Conservation (phyloP, 805 yeast species). For the Wickerhamomyces subpelliculosus region DNA sequence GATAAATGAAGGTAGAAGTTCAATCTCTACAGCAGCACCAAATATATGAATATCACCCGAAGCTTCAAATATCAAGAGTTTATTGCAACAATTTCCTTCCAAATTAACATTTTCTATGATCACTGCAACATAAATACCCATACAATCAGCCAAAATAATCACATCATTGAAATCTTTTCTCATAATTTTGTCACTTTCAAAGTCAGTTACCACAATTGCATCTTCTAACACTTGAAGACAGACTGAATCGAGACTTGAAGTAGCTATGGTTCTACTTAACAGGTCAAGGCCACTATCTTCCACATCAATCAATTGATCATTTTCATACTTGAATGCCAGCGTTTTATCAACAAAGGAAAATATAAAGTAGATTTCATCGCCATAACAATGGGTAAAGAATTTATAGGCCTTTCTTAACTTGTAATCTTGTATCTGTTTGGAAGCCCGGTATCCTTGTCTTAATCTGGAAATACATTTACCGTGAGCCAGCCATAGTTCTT, state of each 20-base stretch:
- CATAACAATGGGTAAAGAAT: slow-evolving; percentile 10
- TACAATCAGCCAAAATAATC: slow-evolving; percentile 13
- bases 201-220: slow-evolving; percentile 14
- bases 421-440: slow-evolving; percentile 11
- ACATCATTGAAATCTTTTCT: slow-evolving; percentile 5
- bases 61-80: slow-evolving; percentile 4
- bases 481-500: slow-evolving; percentile 33
- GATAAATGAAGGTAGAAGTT: slow-evolving; percentile 9
- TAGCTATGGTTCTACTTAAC: slow-evolving; percentile 8
- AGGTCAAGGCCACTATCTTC: slow-evolving; percentile 15
- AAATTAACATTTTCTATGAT: slow-evolving; percentile 4
- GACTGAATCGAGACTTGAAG: slow-evolving; percentile 8
- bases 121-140: slow-evolving; percentile 7
- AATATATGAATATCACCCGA: slow-evolving; percentile 6
- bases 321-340: slow-evolving; percentile 26
- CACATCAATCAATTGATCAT: slow-evolving; percentile 21
- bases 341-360: slow-evolving; percentile 35
- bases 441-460: slow-evolving; percentile 12
- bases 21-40: slow-evolving; percentile 1
- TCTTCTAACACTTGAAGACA: slow-evolving; percentile 20
- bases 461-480: slow-evolving; percentile 14
- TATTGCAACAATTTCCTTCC: not conserved
- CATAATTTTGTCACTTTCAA: slow-evolving; percentile 6
- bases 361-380: slow-evolving; percentile 21
- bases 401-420: slow-evolving; percentile 10